Evolutionary conservation across 257 asterid genomes (phyloP).

Genomic region (Plectranthus barbatus): DNA sequence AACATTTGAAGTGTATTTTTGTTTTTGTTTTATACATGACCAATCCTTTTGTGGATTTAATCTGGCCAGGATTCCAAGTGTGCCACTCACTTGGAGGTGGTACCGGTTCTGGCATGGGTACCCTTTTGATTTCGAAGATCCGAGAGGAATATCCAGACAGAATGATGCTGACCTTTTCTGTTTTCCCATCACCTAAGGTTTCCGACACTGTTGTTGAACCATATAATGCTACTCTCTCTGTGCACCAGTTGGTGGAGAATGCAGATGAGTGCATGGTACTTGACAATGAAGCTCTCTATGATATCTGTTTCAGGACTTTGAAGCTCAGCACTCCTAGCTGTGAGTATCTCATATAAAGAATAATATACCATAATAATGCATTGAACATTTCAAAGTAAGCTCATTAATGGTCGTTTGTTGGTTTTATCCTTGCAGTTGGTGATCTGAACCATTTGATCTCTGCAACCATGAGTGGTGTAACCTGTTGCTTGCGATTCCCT

Average conservation of each 20-base stretch:
- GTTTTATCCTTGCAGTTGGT: slow-evolving; percentile 49
- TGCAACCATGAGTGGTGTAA: slow-evolving; percentile 89
- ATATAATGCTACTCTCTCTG: slow-evolving; percentile 82
- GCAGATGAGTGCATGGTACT: slow-evolving; percentile 97
- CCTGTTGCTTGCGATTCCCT: slow-evolving; percentile 79
- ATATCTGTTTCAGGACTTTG: slow-evolving; percentile 84
- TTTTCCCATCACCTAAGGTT: slow-evolving; percentile 88
- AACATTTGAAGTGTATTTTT: neutral
- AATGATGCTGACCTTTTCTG: slow-evolving; percentile 95
- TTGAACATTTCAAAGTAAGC: neutral
- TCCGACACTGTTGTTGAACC: slow-evolving; percentile 91
- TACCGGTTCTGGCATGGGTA: slow-evolving; percentile 94
- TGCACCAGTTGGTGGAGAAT: slow-evolving; percentile 84
- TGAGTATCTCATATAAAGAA: slow-evolving; percentile 25
- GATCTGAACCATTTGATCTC: slow-evolving; percentile 82
- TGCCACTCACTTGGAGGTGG: slow-evolving; percentile 95
- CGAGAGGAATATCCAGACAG: slow-evolving; percentile 92
- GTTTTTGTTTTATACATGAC: neutral
- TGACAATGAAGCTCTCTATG: slow-evolving; percentile 85
- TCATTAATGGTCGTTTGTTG: neutral
- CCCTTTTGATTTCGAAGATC: slow-evolving; percentile 83
- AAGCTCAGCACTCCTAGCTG: slow-evolving; percentile 96
- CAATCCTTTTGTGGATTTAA: neutral
- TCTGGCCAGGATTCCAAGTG: slow-evolving; percentile 71
- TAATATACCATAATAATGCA: neutral